Conservation (phyloP, 2,329 filamentous ascomycete species). For the Talaromyces amestolkiae region DNA sequence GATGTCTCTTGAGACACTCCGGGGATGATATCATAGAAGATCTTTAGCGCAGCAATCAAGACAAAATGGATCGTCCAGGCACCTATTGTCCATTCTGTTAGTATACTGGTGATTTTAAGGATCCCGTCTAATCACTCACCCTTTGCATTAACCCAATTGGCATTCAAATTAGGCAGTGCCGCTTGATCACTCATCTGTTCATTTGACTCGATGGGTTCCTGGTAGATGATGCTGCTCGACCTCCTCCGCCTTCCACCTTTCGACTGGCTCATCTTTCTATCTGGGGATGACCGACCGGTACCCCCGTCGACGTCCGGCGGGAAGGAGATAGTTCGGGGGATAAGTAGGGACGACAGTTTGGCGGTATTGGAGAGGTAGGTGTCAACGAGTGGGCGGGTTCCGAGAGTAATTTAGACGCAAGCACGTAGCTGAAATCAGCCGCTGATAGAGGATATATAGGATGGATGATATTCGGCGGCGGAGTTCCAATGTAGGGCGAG, state of each 20-base stretch:
- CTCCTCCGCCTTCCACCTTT: conserved; percentile 78
- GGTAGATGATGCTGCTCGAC: conserved; percentile 98
- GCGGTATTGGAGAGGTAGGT: conserved; percentile 64
- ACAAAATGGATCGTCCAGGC: conserved; percentile 98
- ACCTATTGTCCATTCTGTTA: conserved; percentile 36
- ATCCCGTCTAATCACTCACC: conserved; percentile 53
- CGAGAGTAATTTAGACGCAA: neutral
- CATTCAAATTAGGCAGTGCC: conserved; percentile 90
- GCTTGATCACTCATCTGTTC: conserved; percentile 98
- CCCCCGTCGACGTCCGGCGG: conserved; percentile 76
- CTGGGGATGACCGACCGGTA: conserved; percentile 53
- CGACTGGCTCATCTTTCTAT: conserved; percentile 56
- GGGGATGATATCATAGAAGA: conserved; percentile 94
- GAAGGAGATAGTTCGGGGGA: conserved; percentile 88
- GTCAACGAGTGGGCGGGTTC: neutral
- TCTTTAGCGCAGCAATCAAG: conserved; percentile 85
- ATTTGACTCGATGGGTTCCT: conserved; percentile 91
- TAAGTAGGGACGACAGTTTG: conserved; percentile 92
- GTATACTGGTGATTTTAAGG: conserved; percentile 5
- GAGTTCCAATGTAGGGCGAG: neutral
- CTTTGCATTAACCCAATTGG: conserved; percentile 99
- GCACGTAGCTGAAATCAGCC: neutral
- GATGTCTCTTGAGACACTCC: conserved; percentile 96
- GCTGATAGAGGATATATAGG: neutral
- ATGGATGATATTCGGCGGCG: neutral